phyloP scores from a whole-genome alignment of 140 eudicot species.

The Bidens hawaiensis region DNA sequence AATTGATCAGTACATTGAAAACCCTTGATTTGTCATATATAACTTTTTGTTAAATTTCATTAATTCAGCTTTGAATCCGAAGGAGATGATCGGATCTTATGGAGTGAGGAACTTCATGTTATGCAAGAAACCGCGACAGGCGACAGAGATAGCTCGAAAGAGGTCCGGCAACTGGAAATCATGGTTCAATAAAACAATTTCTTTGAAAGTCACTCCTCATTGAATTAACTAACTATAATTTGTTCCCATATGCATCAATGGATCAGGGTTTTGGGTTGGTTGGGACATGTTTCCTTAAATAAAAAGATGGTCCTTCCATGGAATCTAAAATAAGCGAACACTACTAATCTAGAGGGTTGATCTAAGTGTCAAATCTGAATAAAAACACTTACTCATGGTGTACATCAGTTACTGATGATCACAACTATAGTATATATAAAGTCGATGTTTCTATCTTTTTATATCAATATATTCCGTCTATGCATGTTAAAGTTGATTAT shows the following conservation, averaged over 20 bases:
- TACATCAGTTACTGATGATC: background rate
- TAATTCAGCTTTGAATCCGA: conserved; percentile 39
- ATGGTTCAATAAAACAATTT: conserved; percentile 21
- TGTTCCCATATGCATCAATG: background rate
- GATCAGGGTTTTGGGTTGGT: background rate
- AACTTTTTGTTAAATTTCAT: background rate
- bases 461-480: background rate
- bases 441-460: no score
- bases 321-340: background rate
- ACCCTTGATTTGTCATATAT: no score
- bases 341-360: background rate
- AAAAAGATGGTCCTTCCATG: background rate
- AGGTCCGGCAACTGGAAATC: conserved; percentile 23
- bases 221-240: background rate
- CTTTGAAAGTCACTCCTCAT: conserved; percentile 7
- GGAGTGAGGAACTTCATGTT: conserved; percentile 42
- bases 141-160: conserved; percentile 10
- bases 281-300: background rate
- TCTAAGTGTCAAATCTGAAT: background rate
- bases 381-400: background rate
- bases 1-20: no score
- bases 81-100: conserved; percentile 38
- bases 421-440: no score
- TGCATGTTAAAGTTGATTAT: no score
- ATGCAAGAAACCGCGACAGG: conserved; percentile 10